Percentiles rank a stretch among this genome's conserved stretches.
phyloP scores from a whole-genome alignment of 371 early-diverging fungal species.

The Mucor sp. region DNA sequence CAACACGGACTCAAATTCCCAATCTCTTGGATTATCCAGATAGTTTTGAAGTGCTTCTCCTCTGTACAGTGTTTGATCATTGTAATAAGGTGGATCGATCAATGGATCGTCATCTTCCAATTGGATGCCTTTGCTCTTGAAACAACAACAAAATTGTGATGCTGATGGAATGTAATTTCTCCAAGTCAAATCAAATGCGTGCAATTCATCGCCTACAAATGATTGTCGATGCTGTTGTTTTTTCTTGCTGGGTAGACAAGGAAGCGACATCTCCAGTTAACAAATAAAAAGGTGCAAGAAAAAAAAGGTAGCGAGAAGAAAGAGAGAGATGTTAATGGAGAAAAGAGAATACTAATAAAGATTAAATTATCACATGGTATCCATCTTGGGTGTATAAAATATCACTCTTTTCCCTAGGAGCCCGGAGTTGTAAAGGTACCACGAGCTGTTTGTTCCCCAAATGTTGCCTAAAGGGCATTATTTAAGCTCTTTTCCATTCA shows the following conservation, averaged over 20 bases:
- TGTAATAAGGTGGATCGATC: conserved; percentile 36
- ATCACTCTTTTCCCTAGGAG: conserved; percentile 1
- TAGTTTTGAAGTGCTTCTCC: conserved; percentile 34
- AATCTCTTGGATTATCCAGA: conserved; percentile 27
- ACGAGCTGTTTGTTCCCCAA: neutral
- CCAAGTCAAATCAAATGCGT: conserved; percentile 54
- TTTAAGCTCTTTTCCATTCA: neutral
- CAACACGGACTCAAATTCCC: conserved; percentile 33
- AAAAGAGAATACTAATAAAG: neutral
- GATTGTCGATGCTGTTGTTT: conserved; percentile 8
- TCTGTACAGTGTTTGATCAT: conserved; percentile 28
- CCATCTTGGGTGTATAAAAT: conserved; percentile 2
- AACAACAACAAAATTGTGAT: conserved; percentile 31
- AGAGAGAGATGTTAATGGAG: neutral
- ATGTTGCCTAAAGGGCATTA: neutral
- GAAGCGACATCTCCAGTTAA: conserved; percentile 8
- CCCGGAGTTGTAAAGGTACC: neutral
- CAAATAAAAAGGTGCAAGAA: conserved; percentile 1
- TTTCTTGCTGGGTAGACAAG: conserved; percentile 20
- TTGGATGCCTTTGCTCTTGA: conserved; percentile 25
- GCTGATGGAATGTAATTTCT: conserved; percentile 45
- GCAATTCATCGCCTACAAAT: conserved; percentile 8
- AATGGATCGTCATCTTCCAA: conserved; percentile 35
- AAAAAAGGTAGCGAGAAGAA: neutral
- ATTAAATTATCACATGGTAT: conserved; percentile 21